Base-by-base conservation (phyloP, 257 asterid genomes). In the Capsicum pubescens region DNA sequence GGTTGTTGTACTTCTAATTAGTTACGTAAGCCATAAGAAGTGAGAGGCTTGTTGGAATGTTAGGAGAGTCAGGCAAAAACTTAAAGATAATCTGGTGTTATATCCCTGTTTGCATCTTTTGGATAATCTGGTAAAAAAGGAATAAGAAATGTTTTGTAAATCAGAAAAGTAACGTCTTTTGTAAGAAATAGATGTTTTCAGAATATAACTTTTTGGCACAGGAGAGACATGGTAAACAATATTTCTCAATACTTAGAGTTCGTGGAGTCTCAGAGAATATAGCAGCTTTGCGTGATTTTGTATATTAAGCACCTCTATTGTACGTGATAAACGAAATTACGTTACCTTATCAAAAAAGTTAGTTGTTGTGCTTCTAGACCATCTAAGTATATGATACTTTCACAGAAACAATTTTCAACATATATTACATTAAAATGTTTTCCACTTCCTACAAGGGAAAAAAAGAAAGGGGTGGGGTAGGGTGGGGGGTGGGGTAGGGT, bases 341-440 rank as follows among this genome's bases (percentile, higher is more conserved):
- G 5, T 67, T 35, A 67, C 50, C 74, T 35, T 67, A 67, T 67
- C 50, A 3, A 67, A 35, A 67, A 67, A 15, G 44, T 15, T 68
- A 68, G 52, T 21, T 68, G 52, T 2, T 68, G 76, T 68, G 79
- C 79, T 70, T 70, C 55, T 42, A 70, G 55, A 70, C 78, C 55
- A 70, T 69, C 55, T 0, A 69, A 69, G 32, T 44, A 70, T 17
- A 39, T 9, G 32, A 44, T 7, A 36, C 76, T 68, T 15, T 15
- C 3, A 68, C 21, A 68, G 13, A 68, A 39, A 15, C 52, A 68
- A 68, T 68, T 39, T 36, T 10, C 9, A 1, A 70, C 15, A 44
- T 17, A 70, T 17, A 17, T 70, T 44, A 70, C 79, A 44, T 44
- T 26, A 70, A 56, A 70, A n/a, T 15, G 36, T 70, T 70, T 70